Evolutionary conservation across 352 stramenopile species (phyloP).

Genomic region (Pythium dissimile): DNA sequence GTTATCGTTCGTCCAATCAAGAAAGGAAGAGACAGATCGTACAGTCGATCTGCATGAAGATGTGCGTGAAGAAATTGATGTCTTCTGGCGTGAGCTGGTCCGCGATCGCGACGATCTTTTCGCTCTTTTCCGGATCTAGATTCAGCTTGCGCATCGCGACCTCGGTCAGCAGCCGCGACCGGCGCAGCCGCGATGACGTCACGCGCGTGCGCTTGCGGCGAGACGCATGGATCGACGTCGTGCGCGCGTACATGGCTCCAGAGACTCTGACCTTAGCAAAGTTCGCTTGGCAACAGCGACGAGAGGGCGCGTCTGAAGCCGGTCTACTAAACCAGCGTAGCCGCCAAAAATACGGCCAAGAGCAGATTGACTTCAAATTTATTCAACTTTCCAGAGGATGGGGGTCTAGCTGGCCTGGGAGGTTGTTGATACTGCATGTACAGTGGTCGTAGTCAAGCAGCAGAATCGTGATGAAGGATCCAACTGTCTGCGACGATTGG

Average conservation of each 20-base stretch:
- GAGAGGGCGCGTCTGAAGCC: too few species aligned
- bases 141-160: slow-evolving; percentile 65
- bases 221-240: slow-evolving; percentile 41
- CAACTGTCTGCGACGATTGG: too few species aligned
- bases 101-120: slow-evolving; percentile 56
- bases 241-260: slow-evolving; percentile 39
- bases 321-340: too few species aligned
- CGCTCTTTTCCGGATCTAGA: slow-evolving; percentile 53
- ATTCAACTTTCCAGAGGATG: too few species aligned
- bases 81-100: slow-evolving; percentile 51
- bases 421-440: too few species aligned
- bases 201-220: slow-evolving; percentile 48
- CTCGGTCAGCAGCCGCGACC: slow-evolving; percentile 53
- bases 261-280: neutral
- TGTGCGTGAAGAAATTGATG: slow-evolving; percentile 62
- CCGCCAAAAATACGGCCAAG: too few species aligned
- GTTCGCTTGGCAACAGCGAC: neutral
- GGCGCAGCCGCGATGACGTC: slow-evolving; percentile 44
- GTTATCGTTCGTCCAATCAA: neutral
- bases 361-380: too few species aligned
- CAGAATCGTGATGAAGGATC: too few species aligned
- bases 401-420: too few species aligned
- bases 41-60: slow-evolving; percentile 71
- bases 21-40: neutral
- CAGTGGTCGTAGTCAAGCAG: too few species aligned